These are phyloP conservation scores for Ensete ventricosum DNA, from an alignment of 176 grass and related monocot species.

Conservation along the genomic window DNA sequence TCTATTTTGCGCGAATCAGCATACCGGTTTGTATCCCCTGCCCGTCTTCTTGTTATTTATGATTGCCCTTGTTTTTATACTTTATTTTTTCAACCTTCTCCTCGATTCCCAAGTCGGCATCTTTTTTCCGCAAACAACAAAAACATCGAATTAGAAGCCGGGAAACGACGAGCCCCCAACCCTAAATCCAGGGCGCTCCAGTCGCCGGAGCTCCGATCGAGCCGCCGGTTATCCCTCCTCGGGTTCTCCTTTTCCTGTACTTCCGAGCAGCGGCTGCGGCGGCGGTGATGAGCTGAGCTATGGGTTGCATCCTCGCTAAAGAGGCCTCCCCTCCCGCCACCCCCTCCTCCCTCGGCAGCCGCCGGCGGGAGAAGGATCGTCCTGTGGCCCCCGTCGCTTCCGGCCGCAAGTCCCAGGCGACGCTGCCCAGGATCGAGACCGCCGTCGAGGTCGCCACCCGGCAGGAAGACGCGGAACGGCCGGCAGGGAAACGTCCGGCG, in stretches of 20 bases:
- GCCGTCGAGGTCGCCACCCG: neutral
- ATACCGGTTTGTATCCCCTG: too few relatives aligned
- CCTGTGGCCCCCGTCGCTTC: neutral
- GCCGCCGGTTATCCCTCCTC: too few relatives aligned
- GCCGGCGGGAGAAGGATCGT: neutral
- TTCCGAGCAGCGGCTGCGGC: neutral
- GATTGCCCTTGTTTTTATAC: too few relatives aligned
- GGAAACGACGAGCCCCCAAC: neutral
- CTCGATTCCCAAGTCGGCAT: too few relatives aligned
- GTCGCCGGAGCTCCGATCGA: neutral
- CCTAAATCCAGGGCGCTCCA: neutral
- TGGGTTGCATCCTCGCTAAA: slow-evolving; percentile 3
- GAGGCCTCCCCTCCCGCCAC: neutral
- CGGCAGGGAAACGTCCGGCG: neutral
- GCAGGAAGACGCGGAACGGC: neutral
- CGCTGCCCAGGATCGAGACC: neutral
- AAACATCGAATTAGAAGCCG: too few relatives aligned
- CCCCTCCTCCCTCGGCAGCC: neutral
- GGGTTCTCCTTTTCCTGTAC: neutral
- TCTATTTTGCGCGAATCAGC: too few relatives aligned
- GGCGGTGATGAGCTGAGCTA: neutral
- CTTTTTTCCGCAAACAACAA: too few relatives aligned
- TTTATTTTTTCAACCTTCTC: too few relatives aligned
- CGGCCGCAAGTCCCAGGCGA: slow-evolving; percentile 2
- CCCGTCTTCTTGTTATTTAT: too few relatives aligned